phyloP scores from a whole-genome alignment of 2,329 filamentous ascomycete species.

The Sphaceloma murrayae region DNA sequence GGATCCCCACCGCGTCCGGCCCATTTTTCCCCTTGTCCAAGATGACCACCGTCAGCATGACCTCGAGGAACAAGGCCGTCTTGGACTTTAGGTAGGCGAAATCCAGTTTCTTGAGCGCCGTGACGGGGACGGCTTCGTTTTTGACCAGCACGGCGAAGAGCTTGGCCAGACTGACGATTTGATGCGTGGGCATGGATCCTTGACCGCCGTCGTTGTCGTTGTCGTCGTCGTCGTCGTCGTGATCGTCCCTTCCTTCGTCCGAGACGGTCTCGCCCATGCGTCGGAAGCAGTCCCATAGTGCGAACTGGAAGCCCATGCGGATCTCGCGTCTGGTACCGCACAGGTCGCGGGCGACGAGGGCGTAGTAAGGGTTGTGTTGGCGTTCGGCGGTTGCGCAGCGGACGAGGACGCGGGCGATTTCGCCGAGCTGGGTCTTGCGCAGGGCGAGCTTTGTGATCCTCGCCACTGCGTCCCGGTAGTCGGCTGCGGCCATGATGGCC shows the following conservation, averaged over 20 bases:
- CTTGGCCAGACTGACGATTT: constrained; percentile 58
- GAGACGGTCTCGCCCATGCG: constrained; percentile 72
- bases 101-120: constrained; percentile 58
- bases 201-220: constrained; percentile 40
- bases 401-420: constrained; percentile 78
- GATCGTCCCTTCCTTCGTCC: constrained; percentile 50
- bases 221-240: constrained; percentile 45
- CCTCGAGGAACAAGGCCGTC: constrained; percentile 68
- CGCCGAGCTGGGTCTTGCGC: constrained; percentile 75
- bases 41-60: constrained; percentile 67
- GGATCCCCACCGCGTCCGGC: background rate
- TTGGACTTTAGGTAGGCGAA: constrained; percentile 67
- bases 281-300: constrained; percentile 77
- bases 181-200: constrained; percentile 44
- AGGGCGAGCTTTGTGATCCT: constrained; percentile 73
- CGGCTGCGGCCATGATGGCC: constrained; percentile 73
- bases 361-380: constrained; percentile 88
- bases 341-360: constrained; percentile 68
- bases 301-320: constrained; percentile 74
- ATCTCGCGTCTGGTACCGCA: constrained; percentile 54
- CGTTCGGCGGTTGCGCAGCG: constrained; percentile 78
- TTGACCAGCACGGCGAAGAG: constrained; percentile 55
- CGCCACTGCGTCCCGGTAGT: constrained; percentile 73
- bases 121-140: constrained; percentile 49
- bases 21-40: constrained; percentile 37